Conservation (phyloP, 2,329 filamentous ascomycete genomes). For the Beauveria sp. region DNA sequence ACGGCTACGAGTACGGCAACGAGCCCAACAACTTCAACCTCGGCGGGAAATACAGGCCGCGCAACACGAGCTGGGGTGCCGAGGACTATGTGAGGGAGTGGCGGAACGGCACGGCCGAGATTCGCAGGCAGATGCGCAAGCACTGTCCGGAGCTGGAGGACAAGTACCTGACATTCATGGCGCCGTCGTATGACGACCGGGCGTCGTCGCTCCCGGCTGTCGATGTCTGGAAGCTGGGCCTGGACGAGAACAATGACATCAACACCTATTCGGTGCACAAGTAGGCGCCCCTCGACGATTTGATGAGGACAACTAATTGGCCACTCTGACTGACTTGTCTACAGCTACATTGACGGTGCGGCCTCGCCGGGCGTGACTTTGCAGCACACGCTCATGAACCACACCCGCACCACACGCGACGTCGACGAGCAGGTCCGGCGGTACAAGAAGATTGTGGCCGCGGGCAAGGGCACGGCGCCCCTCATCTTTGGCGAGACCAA, state of each 20-base stretch:
- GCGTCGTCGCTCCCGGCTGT: slow-evolving; percentile 41
- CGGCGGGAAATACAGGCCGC: background rate
- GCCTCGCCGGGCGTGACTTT: slow-evolving; percentile 51
- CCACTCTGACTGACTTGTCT: background rate
- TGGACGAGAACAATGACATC: slow-evolving; percentile 41
- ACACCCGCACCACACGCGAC: slow-evolving; percentile 43
- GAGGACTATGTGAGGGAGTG: slow-evolving; percentile 45
- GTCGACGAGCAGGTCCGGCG: slow-evolving; percentile 41
- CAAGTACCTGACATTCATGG: slow-evolving; percentile 27
- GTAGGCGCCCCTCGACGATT: slow-evolving; percentile 16
- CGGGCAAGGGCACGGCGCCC: background rate
- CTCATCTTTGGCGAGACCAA: slow-evolving; percentile 48
- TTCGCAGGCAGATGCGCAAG: slow-evolving; percentile 36
- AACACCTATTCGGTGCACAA: slow-evolving; percentile 51
- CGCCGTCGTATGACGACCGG: slow-evolving; percentile 49
- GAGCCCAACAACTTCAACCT: slow-evolving; percentile 33
- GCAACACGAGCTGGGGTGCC: background rate
- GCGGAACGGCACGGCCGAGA: slow-evolving; percentile 43
- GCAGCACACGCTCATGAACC: slow-evolving; percentile 55
- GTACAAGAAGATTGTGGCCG: slow-evolving; percentile 29
- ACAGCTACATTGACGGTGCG: slow-evolving; percentile 54
- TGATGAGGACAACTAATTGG: too few relatives aligned
- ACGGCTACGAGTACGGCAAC: slow-evolving; percentile 57
- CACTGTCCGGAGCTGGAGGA: slow-evolving; percentile 40
- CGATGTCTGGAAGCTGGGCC: slow-evolving; percentile 41